phyloP scores from a whole-genome alignment of 2,329 filamentous ascomycete genomes.

The Ophiostoma quercus region DNA sequence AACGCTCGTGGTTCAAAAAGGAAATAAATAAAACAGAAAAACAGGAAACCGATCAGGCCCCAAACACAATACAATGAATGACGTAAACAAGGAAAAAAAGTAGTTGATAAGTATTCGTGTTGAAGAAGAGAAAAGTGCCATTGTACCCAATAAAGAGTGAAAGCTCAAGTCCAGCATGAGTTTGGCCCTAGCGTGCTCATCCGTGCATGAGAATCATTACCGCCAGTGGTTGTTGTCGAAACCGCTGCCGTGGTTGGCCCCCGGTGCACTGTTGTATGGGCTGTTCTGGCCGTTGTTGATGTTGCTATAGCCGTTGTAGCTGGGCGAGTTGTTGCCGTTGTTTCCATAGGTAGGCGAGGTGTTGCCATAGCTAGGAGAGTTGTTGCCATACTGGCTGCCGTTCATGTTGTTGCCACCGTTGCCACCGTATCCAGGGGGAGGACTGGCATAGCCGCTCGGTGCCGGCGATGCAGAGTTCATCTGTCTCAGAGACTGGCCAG shows the following conservation, averaged over 20 bases:
- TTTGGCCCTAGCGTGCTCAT: background rate
- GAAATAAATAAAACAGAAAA: background rate
- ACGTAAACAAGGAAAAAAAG: background rate
- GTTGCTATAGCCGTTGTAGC: slow-evolving; percentile 15
- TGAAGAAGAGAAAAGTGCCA: background rate
- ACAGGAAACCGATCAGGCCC: slow-evolving; percentile 13
- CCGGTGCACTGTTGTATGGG: slow-evolving; percentile 12
- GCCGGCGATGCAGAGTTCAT: slow-evolving; percentile 8
- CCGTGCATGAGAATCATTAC: background rate
- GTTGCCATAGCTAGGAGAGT: slow-evolving; percentile 6
- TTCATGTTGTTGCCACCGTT: background rate
- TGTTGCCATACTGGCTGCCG: background rate
- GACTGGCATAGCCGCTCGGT: background rate
- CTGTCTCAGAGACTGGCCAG: slow-evolving; percentile 11
- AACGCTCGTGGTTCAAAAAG: background rate
- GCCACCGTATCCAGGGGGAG: background rate
- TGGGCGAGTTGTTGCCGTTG: slow-evolving; percentile 4
- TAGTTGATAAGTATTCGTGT: background rate
- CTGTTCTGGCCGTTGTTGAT: slow-evolving; percentile 15
- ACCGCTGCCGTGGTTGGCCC: background rate
- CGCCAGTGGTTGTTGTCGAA: slow-evolving; percentile 23
- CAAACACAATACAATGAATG: slow-evolving; percentile 19
- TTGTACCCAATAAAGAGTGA: slow-evolving; percentile 1
- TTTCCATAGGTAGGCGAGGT: background rate
- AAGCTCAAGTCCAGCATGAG: slow-evolving; percentile 20